phyloP scores from a whole-genome alignment of 768 basidiomycete species.

The Suillus placidus region DNA sequence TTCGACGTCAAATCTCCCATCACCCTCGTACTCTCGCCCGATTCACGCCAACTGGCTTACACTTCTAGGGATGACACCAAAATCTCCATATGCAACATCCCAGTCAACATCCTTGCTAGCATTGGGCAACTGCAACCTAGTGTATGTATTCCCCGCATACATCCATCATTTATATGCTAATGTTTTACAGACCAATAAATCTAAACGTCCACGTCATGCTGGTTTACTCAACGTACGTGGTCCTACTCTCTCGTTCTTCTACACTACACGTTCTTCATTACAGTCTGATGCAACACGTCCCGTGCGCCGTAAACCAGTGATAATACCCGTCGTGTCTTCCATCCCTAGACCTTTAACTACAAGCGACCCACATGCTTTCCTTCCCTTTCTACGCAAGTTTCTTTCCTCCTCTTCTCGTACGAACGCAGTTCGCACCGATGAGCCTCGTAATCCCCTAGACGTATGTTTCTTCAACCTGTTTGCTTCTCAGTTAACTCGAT shows the following conservation, averaged over 20 bases:
- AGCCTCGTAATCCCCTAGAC: not conserved
- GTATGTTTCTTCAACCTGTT: not conserved
- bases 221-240: no score
- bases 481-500: not conserved
- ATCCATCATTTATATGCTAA: no score
- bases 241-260: no score
- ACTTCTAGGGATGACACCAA: not conserved
- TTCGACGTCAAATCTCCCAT: not conserved
- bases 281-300: no score
- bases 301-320: no score
- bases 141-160: not conserved
- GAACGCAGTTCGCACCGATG: not conserved
- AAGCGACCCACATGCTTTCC: no score
- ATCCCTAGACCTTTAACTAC: no score
- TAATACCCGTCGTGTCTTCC: no score
- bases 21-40: not conserved
- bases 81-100: not conserved
- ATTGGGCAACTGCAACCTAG: not conserved
- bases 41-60: not conserved
- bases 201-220: no score
- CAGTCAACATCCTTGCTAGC: not conserved
- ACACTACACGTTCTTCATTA: no score
- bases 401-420: not conserved
- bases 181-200: not conserved
- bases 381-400: no score